A percentile compares a stretch with the other conserved stretches of the same genome.
Evolutionary conservation across 2,329 filamentous ascomycete species (phyloP).

Genomic region (Claviceps maximensis): DNA sequence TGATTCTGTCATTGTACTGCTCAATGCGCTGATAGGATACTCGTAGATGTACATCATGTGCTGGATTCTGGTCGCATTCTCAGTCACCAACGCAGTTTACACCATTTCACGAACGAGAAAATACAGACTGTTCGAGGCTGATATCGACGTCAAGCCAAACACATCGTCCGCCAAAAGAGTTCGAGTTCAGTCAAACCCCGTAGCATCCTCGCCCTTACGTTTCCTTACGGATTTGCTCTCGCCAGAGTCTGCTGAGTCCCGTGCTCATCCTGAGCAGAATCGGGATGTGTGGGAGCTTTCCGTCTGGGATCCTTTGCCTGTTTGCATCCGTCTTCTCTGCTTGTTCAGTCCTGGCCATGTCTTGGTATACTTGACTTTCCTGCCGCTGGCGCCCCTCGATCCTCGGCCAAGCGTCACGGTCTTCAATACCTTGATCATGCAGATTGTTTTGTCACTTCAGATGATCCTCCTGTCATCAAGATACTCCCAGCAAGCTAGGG

Average conservation of each 20-base stretch:
- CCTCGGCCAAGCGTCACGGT: constrained; percentile 75
- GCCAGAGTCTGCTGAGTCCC: constrained; percentile 59
- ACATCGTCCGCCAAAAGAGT: constrained; percentile 85
- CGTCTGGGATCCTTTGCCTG: constrained; percentile 84
- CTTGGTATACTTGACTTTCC: constrained; percentile 76
- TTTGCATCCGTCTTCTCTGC: constrained; percentile 72
- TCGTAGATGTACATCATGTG: constrained; percentile 54
- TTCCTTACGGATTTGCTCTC: constrained; percentile 58
- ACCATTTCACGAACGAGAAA: constrained; percentile 69
- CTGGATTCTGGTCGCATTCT: constrained; percentile 53
- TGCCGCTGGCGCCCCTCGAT: constrained; percentile 65
- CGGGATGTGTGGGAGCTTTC: constrained; percentile 90
- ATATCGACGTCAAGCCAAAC: constrained; percentile 59
- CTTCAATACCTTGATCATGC: constrained; percentile 67
- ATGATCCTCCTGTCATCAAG: constrained; percentile 58
- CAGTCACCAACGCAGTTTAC: constrained; percentile 65
- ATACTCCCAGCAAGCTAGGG: constrained; percentile 76
- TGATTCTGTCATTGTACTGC: too few relatives aligned
- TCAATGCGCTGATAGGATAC: background rate
- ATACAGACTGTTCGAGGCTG: constrained; percentile 83
- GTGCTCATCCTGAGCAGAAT: constrained; percentile 68
- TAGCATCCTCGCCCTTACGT: constrained; percentile 63
- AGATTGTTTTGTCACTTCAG: constrained; percentile 62
- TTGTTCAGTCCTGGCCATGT: constrained; percentile 89
- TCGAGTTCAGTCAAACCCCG: constrained; percentile 71